phyloP scores from a whole-genome alignment of 164 flowering plant genomes.

The Pachysandra terminalis region DNA sequence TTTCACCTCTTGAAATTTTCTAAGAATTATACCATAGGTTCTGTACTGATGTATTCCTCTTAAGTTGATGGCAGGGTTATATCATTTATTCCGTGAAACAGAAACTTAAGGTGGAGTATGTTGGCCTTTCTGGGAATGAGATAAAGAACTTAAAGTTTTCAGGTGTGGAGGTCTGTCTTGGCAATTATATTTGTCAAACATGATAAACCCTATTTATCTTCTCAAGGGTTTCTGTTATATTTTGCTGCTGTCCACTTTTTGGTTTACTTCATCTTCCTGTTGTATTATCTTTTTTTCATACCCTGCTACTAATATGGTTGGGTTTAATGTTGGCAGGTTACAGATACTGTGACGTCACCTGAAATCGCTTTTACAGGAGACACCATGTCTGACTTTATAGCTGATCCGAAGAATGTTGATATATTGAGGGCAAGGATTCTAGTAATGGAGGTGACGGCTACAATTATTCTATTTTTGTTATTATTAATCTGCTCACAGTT shows the following conservation, averaged over 20 bases:
- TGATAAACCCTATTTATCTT: background rate
- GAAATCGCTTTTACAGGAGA: slow-evolving; percentile 98
- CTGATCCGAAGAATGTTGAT: slow-evolving; percentile 53
- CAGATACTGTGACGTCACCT: slow-evolving; percentile 61
- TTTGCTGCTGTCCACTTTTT: background rate
- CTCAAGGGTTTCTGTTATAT: background rate
- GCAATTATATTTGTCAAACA: background rate
- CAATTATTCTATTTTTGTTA: background rate
- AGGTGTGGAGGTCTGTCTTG: slow-evolving; percentile 82
- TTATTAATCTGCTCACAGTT: background rate
- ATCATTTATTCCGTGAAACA: slow-evolving; percentile 64
- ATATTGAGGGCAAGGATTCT: slow-evolving; percentile 73
- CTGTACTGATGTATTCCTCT: background rate
- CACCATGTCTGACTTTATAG: slow-evolving; percentile 82
- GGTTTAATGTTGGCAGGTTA: slow-evolving; percentile 51
- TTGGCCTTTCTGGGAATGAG: slow-evolving; percentile 75
- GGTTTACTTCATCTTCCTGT: background rate
- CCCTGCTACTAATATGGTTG: background rate
- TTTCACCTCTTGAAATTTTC: background rate
- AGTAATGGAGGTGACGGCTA: slow-evolving; percentile 68
- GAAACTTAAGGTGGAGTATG: slow-evolving; percentile 78
- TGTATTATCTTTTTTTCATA: background rate
- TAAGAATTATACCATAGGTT: background rate
- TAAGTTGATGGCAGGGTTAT: slow-evolving; percentile 59
- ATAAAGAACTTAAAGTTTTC: slow-evolving; percentile 66